Base-by-base conservation (phyloP, 1,139 yeast genomes). In the Scheffersomyces cryptocercus region DNA sequence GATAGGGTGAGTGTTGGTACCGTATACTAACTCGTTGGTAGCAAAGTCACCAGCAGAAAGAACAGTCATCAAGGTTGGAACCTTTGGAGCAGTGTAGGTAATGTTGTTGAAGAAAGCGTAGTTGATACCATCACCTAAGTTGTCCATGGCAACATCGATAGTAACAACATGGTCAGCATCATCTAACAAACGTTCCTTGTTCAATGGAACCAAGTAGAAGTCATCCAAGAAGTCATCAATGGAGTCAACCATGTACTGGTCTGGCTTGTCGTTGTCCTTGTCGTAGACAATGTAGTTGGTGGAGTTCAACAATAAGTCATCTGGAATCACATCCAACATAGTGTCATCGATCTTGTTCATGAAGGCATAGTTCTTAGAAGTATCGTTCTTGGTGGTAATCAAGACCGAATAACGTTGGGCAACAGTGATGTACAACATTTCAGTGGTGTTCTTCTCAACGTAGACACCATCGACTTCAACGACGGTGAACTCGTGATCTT, bases 71-170 rank as follows among this genome's bases (percentile, higher is more conserved):
- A 91, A 69, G 2, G 91, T 74, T 35, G 98, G 98, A 12, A 90
- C 93, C 65, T 82, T 84, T 45, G 97, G 96, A 32, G 79, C 64
- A 20, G 80, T 74, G 67, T 80, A 91, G n/a, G 95, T 76, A 52
- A 84, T 73, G 62, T 86, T 84, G 73, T 90, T 88, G 82, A 91
- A 88, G 67, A 90, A 84, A 8, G 97, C 97, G 61, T 90, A 91
- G 67, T 87, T 88, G 47, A 86, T 74, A 65, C 98, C 98, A 62
- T 88, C 75, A 37, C 75, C 79, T 62, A 91, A 74, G 67, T 86
- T 87, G 62, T 84, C 84, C 96, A 90, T 89, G 34, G 68, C 62
- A 48, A 91, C 88, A 53, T 82, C 81, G 36, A 91, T 68, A 11
- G 77, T 75, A 52, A 90, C 75, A 43, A 74, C 74, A 55, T 79